Conservation (phyloP, 148 eudicot species). For the Fallopia convolvulus region DNA sequence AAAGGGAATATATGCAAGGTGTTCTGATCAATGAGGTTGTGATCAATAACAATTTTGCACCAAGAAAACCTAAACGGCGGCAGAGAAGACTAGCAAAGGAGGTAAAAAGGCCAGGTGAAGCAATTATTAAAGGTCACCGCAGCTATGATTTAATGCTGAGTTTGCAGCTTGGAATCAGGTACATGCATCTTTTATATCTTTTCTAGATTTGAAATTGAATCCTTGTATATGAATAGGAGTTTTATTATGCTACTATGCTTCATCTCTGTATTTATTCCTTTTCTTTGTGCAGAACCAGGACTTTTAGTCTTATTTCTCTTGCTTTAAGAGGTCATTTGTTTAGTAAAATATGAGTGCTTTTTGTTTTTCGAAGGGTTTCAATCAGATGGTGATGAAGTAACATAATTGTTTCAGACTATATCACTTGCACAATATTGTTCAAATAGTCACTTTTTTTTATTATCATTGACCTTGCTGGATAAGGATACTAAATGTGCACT, state of each 20-base stretch:
- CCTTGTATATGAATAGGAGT: background rate
- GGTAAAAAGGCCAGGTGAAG: constrained; percentile 86
- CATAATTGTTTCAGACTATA: background rate
- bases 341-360: background rate
- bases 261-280: background rate
- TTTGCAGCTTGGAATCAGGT: constrained; percentile 99
- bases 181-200: constrained; percentile 2
- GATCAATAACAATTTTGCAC: constrained; percentile 46
- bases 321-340: background rate
- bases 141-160: constrained; percentile 98
- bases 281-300: background rate
- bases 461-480: constrained; percentile 11
- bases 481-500: constrained; percentile 27
- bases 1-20: constrained; percentile 99
- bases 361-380: background rate
- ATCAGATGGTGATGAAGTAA: background rate
- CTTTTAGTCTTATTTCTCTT: too few relatives aligned
- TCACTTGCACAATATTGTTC: background rate
- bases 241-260: background rate
- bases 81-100: constrained; percentile 70
- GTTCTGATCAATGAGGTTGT: constrained; percentile 89
- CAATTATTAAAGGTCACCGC: constrained; percentile 93
- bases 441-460: background rate
- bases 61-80: constrained; percentile 56
- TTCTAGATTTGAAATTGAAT: background rate